Evolutionary conservation across 805 yeast species (phyloP).

Genomic region (Kodamaea kakaduensis): DNA sequence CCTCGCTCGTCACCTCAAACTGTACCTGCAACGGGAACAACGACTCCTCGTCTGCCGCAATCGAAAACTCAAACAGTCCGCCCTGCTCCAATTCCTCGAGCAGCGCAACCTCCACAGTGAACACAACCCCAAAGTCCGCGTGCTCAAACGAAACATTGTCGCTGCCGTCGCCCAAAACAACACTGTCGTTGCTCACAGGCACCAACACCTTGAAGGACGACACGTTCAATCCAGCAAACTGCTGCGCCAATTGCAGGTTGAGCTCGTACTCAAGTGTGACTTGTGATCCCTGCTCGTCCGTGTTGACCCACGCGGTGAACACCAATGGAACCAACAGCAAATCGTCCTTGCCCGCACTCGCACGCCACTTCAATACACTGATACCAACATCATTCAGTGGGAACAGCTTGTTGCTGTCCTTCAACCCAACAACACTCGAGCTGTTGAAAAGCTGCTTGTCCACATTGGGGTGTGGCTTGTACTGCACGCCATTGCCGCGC

Average conservation of each 20-base stretch:
- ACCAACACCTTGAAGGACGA: slow-evolving; percentile 32
- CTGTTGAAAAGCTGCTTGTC: slow-evolving; percentile 68
- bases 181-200: slow-evolving; percentile 59
- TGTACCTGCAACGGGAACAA: slow-evolving; percentile 83
- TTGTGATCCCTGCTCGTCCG: slow-evolving; percentile 55
- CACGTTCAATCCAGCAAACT: slow-evolving; percentile 31
- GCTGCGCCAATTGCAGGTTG: slow-evolving; percentile 35
- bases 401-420: slow-evolving; percentile 75
- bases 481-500: slow-evolving; percentile 54
- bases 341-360: slow-evolving; percentile 59
- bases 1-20: slow-evolving; percentile 49
- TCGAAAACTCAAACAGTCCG: slow-evolving; percentile 79
- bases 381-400: slow-evolving; percentile 88
- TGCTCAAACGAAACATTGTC: slow-evolving; percentile 52
- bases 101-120: slow-evolving; percentile 55
- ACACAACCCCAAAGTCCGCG: slow-evolving; percentile 65
- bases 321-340: slow-evolving; percentile 51
- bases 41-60: slow-evolving; percentile 73
- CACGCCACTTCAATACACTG: slow-evolving; percentile 92
- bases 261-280: slow-evolving; percentile 90
- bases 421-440: slow-evolving; percentile 60
- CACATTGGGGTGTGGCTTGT: slow-evolving; percentile 94
- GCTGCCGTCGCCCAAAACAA: slow-evolving; percentile 43
- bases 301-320: slow-evolving; percentile 81
- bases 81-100: slow-evolving; percentile 43